phyloP scores from a whole-genome alignment of 805 yeast species.

The Lachancea dasiensis region DNA sequence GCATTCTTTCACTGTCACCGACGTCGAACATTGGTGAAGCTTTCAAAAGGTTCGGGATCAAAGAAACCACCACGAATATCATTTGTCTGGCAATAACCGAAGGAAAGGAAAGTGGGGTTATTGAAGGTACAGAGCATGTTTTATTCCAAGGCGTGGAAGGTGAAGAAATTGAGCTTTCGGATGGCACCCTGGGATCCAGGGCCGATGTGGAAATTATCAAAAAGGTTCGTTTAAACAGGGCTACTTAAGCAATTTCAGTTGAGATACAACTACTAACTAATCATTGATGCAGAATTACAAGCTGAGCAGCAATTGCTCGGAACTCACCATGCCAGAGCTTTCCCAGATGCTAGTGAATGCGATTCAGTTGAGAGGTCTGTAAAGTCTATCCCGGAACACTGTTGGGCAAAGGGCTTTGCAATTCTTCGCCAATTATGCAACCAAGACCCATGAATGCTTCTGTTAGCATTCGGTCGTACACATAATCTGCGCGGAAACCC shows the following conservation, averaged over 20 bases:
- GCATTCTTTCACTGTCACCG: constrained; percentile 63
- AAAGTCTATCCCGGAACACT: background rate
- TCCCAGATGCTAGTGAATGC: constrained; percentile 43
- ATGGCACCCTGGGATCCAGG: constrained; percentile 27
- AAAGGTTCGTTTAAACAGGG: constrained; percentile 22
- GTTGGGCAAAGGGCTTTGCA: constrained; percentile 17
- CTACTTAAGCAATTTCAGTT: background rate
- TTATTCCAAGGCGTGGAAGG: no score
- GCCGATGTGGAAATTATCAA: constrained; percentile 34
- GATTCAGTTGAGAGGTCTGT: constrained; percentile 42
- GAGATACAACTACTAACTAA: constrained; percentile 1
- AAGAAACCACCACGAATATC: constrained; percentile 40
- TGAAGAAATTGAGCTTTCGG: constrained; percentile 30
- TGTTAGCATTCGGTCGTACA: constrained; percentile 69
- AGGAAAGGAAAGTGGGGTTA: constrained; percentile 15
- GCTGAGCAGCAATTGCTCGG: constrained; percentile 19
- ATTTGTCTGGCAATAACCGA: constrained; percentile 47
- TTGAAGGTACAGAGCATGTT: no score
- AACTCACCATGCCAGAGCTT: constrained; percentile 22
- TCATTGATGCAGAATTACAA: constrained; percentile 24
- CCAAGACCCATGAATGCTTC: constrained; percentile 90
- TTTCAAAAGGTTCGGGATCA: constrained; percentile 63
- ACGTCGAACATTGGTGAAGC: constrained; percentile 64
- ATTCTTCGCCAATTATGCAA: constrained; percentile 65
- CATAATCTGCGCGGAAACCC: constrained; percentile 70